Evolutionary conservation across 768 basidiomycete genomes (phyloP), one percentile per base, ranked within the genome.

Genomic region (Cystoderma amianthinum): DNA sequence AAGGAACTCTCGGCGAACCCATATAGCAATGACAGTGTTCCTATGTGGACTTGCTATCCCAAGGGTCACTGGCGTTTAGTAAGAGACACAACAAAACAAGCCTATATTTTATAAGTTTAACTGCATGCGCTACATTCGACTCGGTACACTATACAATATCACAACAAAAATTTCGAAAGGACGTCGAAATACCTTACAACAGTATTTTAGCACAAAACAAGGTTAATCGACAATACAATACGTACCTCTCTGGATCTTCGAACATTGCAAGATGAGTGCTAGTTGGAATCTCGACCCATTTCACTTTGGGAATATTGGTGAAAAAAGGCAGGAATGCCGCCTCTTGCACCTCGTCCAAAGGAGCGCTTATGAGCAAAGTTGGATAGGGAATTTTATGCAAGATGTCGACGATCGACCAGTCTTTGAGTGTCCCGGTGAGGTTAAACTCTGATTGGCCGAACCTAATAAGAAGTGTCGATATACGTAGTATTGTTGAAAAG

Each of bases 401-500:
- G n/a, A 65, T 56, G 24, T 69, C 64, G 15, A 70, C 48, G 37
- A 71, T 62, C n/a, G 58, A 53, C 74, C 73, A 78, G 4, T 55
- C 48, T 50, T 68, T 68, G 36, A 74, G 37, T 1, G 61, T 51
- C 17, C 11, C 24, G 21, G 32, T 15, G 15, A 25, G 7, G 17
- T 16, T 33, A 23, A 42, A 15, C 3, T 39, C 13, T 17, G 9
- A 15, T 13, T n/a, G 38, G 13, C 20, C 2, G 12, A 20, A 21
- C n/a, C n/a, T 15, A 36, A 12, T 15, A 12, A 39, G 38, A 20
- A 12, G 17, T 13, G 21, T 7, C 32, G 47, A 55, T 43, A 21
- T 60, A 60, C 56, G 54, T n/a, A 51, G 52, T 15, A 43, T 34
- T 13, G 50, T 43, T 40, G 50, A 47, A 2, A 55, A 56, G 28